Conservation (phyloP, 345 rosid genomes). For the Acer negundo region DNA sequence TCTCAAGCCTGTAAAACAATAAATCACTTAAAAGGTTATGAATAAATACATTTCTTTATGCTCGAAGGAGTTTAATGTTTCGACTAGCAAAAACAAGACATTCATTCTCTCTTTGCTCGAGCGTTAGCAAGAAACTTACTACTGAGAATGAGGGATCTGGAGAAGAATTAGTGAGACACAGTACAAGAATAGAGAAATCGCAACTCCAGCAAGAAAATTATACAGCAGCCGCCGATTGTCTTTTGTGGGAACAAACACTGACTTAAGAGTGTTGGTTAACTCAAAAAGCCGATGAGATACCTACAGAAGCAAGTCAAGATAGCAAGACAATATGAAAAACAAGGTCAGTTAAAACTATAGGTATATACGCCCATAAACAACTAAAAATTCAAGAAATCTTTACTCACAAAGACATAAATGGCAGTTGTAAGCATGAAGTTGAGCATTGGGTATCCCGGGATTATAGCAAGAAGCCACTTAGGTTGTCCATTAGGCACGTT, state of each 20-base stretch:
- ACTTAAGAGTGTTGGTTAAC: slow-evolving; percentile 74
- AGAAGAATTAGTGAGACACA: slow-evolving; percentile 67
- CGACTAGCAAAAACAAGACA: background rate
- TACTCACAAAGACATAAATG: slow-evolving; percentile 75
- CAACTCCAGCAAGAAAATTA: slow-evolving; percentile 66
- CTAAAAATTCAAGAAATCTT: background rate
- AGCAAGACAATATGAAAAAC: slow-evolving; percentile 5
- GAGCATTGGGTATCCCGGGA: slow-evolving; percentile 89
- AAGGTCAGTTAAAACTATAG: slow-evolving; percentile 3
- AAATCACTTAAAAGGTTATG: background rate
- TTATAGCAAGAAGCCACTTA: slow-evolving; percentile 91
- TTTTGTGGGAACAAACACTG: slow-evolving; percentile 72
- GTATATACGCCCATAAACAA: background rate
- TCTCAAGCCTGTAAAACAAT: slow-evolving; percentile 32
- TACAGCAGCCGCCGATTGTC: slow-evolving; percentile 62
- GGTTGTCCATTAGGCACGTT: slow-evolving; percentile 92
- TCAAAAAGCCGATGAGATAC: slow-evolving; percentile 81
- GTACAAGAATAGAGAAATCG: slow-evolving; percentile 59
- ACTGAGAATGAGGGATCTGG: slow-evolving; percentile 66
- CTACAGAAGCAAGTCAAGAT: slow-evolving; percentile 41
- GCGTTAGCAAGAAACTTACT: slow-evolving; percentile 42
- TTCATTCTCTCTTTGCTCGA: background rate
- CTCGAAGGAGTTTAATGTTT: background rate
- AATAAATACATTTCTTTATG: background rate
- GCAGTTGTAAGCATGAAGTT: slow-evolving; percentile 97